Evolutionary conservation across 805 yeast species (phyloP).

Genomic region (Barnettozyma populi): DNA sequence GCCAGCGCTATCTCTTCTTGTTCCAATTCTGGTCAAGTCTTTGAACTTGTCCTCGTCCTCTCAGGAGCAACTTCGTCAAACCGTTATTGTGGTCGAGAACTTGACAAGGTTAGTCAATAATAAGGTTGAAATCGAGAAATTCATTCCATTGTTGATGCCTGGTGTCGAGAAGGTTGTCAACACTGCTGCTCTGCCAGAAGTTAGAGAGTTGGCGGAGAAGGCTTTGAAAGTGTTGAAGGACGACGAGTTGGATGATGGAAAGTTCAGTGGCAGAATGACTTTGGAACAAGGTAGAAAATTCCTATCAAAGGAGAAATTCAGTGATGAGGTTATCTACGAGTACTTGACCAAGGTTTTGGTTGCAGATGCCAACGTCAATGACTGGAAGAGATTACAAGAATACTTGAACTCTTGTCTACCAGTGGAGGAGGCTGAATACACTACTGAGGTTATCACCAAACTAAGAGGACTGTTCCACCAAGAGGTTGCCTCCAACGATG

Average conservation of each 20-base stretch:
- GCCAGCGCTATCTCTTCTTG: constrained; percentile 84
- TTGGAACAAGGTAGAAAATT: constrained; percentile 47
- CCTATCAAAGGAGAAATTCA: constrained; percentile 26
- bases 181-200: constrained; percentile 93
- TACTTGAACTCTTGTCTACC: constrained; percentile 41
- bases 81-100: constrained; percentile 93
- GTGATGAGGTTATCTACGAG: constrained; percentile 35
- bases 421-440: constrained; percentile 32
- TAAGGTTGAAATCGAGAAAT: constrained; percentile 83
- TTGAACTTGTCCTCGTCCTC: constrained; percentile 77
- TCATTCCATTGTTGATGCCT: constrained; percentile 84
- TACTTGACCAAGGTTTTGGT: constrained; percentile 52
- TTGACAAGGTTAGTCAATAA: constrained; percentile 92
- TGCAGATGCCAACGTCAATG: constrained; percentile 66
- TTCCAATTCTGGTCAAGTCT: constrained; percentile 88
- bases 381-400: constrained; percentile 58
- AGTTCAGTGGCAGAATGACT: constrained; percentile 70
- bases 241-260: constrained; percentile 70
- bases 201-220: constrained; percentile 85
- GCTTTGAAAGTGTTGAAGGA: constrained; percentile 78
- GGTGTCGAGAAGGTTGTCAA: constrained; percentile 83
- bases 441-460: constrained; percentile 39
- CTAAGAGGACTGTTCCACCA: constrained; percentile 51
- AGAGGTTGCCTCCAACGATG: constrained; percentile 49
- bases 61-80: constrained; percentile 94